Percentiles rank a stretch among this genome's conserved stretches.
phyloP scores from a whole-genome alignment of 306 rosid genomes.

The Adenanthera pavonina region DNA sequence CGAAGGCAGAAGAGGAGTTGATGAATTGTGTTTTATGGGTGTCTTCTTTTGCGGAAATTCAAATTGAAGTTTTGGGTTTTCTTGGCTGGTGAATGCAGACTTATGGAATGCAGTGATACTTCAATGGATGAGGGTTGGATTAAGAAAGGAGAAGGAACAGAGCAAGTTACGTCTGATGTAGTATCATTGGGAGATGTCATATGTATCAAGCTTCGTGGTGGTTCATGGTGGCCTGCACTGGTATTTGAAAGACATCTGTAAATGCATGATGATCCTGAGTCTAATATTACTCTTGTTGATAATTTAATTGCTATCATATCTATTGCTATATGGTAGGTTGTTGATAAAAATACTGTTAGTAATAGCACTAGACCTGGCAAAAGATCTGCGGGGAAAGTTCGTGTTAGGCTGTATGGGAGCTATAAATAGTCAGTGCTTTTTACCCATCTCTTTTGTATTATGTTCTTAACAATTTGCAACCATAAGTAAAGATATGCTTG shows the following conservation, averaged over 20 bases:
- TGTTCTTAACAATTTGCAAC: not conserved
- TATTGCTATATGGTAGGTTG: constrained; percentile 56
- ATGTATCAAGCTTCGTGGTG: constrained; percentile 39
- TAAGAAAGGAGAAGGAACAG: constrained; percentile 33
- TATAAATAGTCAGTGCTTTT: constrained; percentile 52
- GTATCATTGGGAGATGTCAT: constrained; percentile 32
- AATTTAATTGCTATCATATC: constrained; percentile 1
- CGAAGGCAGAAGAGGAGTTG: not conserved
- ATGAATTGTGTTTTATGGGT: not conserved
- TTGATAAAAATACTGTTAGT: constrained; percentile 49
- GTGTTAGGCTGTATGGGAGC: constrained; percentile 80
- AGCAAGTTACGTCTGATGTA: constrained; percentile 33
- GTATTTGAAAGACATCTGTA: constrained; percentile 39
- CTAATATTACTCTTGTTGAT: constrained; percentile 7
- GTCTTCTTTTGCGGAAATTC: not conserved
- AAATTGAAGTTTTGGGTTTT: constrained; percentile 1
- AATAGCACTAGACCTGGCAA: constrained; percentile 43
- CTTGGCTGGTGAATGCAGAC: constrained; percentile 11
- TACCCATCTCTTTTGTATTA: constrained; percentile 17
- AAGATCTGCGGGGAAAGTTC: constrained; percentile 44
- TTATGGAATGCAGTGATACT: constrained; percentile 35
- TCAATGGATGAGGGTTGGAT: constrained; percentile 17
- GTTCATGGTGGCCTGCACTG: constrained; percentile 84
- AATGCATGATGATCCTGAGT: not conserved
- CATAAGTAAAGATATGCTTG: not conserved